Percentiles rank a stretch among this genome's conserved stretches.
phyloP scores from a whole-genome alignment of 1,284 basidiomycete genomes.

The Phellinidium pouzarii region DNA sequence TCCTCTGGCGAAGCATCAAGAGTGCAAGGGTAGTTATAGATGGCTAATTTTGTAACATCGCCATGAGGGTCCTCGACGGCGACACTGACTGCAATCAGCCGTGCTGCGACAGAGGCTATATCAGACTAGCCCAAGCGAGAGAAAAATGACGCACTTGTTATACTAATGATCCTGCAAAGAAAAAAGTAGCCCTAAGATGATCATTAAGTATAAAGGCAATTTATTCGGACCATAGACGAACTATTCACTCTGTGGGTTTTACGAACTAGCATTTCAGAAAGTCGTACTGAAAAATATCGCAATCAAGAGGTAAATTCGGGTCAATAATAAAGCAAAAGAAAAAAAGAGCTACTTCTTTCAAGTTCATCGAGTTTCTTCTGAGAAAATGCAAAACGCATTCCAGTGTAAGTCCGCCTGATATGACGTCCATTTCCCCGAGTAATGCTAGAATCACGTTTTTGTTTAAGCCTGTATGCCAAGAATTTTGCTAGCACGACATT shows the following conservation, averaged over 20 bases:
- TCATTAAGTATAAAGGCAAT: background rate
- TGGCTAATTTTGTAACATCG: conserved; percentile 21
- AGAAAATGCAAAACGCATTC: background rate
- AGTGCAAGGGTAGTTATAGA: conserved; percentile 28
- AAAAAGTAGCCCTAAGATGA: background rate
- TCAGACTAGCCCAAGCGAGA: background rate
- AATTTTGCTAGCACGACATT: background rate
- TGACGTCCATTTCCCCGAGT: conserved; percentile 15
- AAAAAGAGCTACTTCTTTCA: conserved; percentile 1
- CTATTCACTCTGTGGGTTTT: conserved; percentile 4
- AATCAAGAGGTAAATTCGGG: background rate
- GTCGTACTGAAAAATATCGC: background rate
- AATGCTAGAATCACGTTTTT: conserved; percentile 13
- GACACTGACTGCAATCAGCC: conserved; percentile 4
- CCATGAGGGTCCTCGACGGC: conserved; percentile 28
- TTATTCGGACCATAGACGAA: too few species aligned
- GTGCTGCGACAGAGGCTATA: background rate
- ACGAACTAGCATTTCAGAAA: background rate
- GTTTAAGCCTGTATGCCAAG: background rate
- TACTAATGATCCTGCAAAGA: background rate
- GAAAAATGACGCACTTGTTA: background rate
- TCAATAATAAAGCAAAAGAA: background rate
- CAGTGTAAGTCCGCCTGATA: background rate
- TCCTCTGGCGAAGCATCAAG: conserved; percentile 20
- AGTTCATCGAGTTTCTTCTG: background rate